Percentiles rank a stretch among this genome's conserved stretches.
Conservation (phyloP, 2,329 filamentous ascomycete species). For the Escovopsis weberi region DNA sequence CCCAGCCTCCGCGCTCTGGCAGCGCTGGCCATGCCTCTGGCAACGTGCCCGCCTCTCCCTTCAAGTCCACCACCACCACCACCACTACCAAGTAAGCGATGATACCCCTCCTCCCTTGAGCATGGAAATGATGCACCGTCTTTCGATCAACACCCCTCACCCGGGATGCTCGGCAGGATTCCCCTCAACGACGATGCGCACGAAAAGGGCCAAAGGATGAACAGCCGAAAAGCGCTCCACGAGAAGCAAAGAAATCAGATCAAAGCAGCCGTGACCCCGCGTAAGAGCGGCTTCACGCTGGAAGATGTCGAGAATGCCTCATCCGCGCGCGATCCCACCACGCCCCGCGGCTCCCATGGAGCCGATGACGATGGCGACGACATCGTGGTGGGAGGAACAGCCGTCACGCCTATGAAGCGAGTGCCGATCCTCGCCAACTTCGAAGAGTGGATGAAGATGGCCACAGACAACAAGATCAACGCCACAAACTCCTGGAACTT, state of each 20-base stretch:
- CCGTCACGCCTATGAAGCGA: slow-evolving; percentile 89
- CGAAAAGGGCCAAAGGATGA: slow-evolving; percentile 78
- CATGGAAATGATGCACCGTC: slow-evolving; percentile 1
- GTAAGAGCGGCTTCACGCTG: slow-evolving; percentile 43
- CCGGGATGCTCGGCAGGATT: slow-evolving; percentile 42
- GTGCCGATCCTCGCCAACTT: slow-evolving; percentile 95
- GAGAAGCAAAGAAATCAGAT: slow-evolving; percentile 88
- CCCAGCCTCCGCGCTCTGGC: slow-evolving; percentile 37
- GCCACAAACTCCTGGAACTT: slow-evolving; percentile 98
- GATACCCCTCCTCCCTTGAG: neutral
- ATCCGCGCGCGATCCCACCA: slow-evolving; percentile 39
- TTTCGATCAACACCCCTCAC: neutral
- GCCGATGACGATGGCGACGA: slow-evolving; percentile 39
- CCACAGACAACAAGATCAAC: slow-evolving; percentile 98
- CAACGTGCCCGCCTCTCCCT: slow-evolving; percentile 34
- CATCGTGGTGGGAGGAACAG: slow-evolving; percentile 54
- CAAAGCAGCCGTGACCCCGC: slow-evolving; percentile 53
- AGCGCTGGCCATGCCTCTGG: slow-evolving; percentile 31
- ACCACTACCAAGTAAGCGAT: slow-evolving; percentile 32
- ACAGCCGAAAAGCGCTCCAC: slow-evolving; percentile 76
- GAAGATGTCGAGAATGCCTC: slow-evolving; percentile 44
- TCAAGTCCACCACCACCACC: slow-evolving; percentile 34
- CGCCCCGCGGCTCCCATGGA: slow-evolving; percentile 29
- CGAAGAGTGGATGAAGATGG: slow-evolving; percentile 99
- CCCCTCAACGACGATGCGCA: slow-evolving; percentile 90